Base-by-base conservation (phyloP, 768 basidiomycete species). In the Mycena belliarum region DNA sequence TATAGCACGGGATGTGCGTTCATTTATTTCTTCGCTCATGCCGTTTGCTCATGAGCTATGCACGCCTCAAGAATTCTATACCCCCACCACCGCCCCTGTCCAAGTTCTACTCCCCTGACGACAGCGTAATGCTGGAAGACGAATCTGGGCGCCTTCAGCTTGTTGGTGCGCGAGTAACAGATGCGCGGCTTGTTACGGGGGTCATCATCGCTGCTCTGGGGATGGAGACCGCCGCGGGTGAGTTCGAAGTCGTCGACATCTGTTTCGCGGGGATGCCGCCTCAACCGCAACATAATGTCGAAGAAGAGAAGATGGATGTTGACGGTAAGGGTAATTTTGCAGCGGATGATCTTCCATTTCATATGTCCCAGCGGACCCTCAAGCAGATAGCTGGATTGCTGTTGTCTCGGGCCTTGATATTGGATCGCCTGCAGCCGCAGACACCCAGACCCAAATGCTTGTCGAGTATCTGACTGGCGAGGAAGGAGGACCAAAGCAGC, bases 111-210 rank as follows among this genome's bases (percentile, higher is more conserved):
- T 95, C 93, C 1, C 72, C 76, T 0, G 83, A 87, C 38, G 97
- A 99, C 67, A 82, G 75, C 57, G 73, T 95, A 26, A 93, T 93
- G 85, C 79, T 99, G 0, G 97, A 99, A 73, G 97, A 99, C 69
- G 97, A 98, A 73, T 93, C 90, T 2, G 97, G 97, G 0, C 85
- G 97, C 29, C 89, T 99, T 38, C 81, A 82, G 44, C 83, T 99
- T 16, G 91, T 95, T 0, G 97, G 97, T 6, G 82, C 87, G 6
- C 76, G 75, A 32, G 73, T 98, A 38, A 72, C 76, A 26, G 77
- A 79, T 16, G 82, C 83, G 10, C 75, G 76, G 44, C 75, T 97
- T 18, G 93, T 98, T 6, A 98, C 96, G 10, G 96, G 97, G 1
- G 85, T 98, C 24, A 92, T 98, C 65, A 79, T 94, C 54, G 93